Conservation (phyloP, 2,329 filamentous ascomycete genomes). For the Alternaria postmessia region DNA sequence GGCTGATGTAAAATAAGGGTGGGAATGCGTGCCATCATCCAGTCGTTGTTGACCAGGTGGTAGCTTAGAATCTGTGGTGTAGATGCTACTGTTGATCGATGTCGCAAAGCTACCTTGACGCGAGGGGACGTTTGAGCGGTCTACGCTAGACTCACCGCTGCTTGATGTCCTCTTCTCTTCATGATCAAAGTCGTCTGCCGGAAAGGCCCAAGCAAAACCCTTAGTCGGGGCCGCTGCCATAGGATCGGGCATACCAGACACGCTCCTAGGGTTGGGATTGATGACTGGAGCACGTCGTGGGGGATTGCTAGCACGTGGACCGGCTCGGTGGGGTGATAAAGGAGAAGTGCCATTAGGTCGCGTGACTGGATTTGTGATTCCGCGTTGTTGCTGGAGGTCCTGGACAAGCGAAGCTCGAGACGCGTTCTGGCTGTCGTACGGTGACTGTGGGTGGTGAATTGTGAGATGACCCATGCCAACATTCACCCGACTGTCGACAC, state of each 20-base stretch:
- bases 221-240: slow-evolving; percentile 79
- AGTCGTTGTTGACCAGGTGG: slow-evolving; percentile 76
- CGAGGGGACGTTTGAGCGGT: slow-evolving; percentile 66
- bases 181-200: slow-evolving; percentile 69
- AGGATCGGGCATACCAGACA: slow-evolving; percentile 69
- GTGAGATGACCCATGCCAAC: slow-evolving; percentile 74
- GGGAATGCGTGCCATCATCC: slow-evolving; percentile 63
- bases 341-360: slow-evolving; percentile 56
- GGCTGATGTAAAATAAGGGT: slow-evolving; percentile 5
- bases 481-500: slow-evolving; percentile 81
- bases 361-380: slow-evolving; percentile 47
- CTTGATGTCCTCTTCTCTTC: slow-evolving; percentile 59
- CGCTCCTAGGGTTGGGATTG: slow-evolving; percentile 69
- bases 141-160: slow-evolving; percentile 58
- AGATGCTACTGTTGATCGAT: slow-evolving; percentile 81
- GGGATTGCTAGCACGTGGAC: slow-evolving; percentile 47
- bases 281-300: slow-evolving; percentile 75
- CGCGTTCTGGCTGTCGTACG: slow-evolving; percentile 79
- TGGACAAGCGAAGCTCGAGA: slow-evolving; percentile 79
- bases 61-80: slow-evolving; percentile 75
- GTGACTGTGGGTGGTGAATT: slow-evolving; percentile 71
- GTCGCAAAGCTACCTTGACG: slow-evolving; percentile 79
- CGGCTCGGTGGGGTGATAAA: slow-evolving; percentile 55
- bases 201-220: slow-evolving; percentile 85
- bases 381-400: slow-evolving; percentile 69